Evolutionary conservation across 768 basidiomycete genomes (phyloP).

Genomic region (Phylloporus sp.): DNA sequence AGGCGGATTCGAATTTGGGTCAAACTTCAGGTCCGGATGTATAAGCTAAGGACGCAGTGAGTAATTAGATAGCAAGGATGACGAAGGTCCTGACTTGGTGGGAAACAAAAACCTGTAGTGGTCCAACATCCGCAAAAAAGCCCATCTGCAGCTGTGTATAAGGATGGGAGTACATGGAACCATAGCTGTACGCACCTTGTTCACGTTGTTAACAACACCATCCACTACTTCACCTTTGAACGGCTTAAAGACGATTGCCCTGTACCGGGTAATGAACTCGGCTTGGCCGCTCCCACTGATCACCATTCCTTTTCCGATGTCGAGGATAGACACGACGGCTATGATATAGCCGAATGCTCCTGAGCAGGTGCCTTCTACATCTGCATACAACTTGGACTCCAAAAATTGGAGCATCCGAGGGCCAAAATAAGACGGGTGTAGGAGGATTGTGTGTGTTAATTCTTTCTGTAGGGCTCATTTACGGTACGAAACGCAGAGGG

Average conservation of each 20-base stretch:
- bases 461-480: slow-evolving; percentile 63
- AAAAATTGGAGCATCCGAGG: slow-evolving; percentile 93
- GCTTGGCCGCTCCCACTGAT: slow-evolving; percentile 91
- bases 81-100: slow-evolving; percentile 65
- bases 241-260: slow-evolving; percentile 98
- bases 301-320: slow-evolving; percentile 92
- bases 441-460: slow-evolving; percentile 92
- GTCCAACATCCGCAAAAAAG: slow-evolving; percentile 96
- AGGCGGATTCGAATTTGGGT: slow-evolving; percentile 95
- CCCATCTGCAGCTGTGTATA: slow-evolving; percentile 68
- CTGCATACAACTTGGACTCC: slow-evolving; percentile 88
- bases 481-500: background rate
- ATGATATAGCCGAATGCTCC: slow-evolving; percentile 95
- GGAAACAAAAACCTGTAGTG: slow-evolving; percentile 90
- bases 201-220: slow-evolving; percentile 92
- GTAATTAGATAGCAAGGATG: background rate
- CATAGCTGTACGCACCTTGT: slow-evolving; percentile 56
- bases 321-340: slow-evolving; percentile 83
- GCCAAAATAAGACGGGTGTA: slow-evolving; percentile 98
- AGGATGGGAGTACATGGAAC: background rate
- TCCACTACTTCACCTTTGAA: slow-evolving; percentile 99
- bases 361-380: slow-evolving; percentile 96
- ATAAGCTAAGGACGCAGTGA: slow-evolving; percentile 60
- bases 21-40: slow-evolving; percentile 90
- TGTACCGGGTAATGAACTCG: slow-evolving; percentile 91